Evolutionary conservation across 352 stramenopile genomes (phyloP), one percentile per base, ranked within the genome.

Genomic region (Halophytophthora batemanensis): DNA sequence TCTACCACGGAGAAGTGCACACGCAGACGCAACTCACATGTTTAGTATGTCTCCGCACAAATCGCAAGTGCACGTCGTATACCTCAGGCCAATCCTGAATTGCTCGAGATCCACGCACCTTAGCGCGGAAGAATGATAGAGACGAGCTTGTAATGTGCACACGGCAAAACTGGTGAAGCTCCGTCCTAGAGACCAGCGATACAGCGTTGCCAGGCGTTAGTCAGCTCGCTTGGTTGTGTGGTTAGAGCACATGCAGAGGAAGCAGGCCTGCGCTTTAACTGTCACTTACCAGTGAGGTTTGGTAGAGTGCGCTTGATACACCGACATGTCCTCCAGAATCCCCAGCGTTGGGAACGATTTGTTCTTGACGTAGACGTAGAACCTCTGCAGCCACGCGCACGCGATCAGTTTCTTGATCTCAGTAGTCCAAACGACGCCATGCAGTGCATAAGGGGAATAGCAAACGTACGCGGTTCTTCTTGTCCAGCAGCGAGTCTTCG

Each of bases 321-420:
- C 67, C 0, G 71, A 71, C 54, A 77, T 90, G 45, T 89, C 79
- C 61, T 89, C 76, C n/a, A 93, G 72, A 0, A 76, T 59, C 4
- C 78, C 77, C n/a, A 93, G 37, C 11, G 76, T 71, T 23, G 78
- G 69, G 46, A 90, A 90, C 31, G 77, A 87, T 25, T 79, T 50
- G 50, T 93, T 93, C 52, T 70, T 77, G 23, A 85, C 64, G 44
- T 87, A 89, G 15, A 93, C 80, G 50, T 90, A 93, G 45, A 93
- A 87, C 11, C 85, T 47, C 77, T 91, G 37, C 6, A 51, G 3
- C 10, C 19, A 43, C 25, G 10, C 12, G 12, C 12, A 34, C 0
- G 19, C 15, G 15, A 35, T 6, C 3, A 33, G 1, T 15, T 36
- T n/a, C n/a, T n/a, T n/a, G n/a, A 52, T 6, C 29, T 38, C 13